Percentiles rank a stretch among this genome's conserved stretches.
These are phyloP conservation scores for Endothia cerciana DNA, from an alignment of 2,329 filamentous ascomycete species.

Conservation along the genomic window DNA sequence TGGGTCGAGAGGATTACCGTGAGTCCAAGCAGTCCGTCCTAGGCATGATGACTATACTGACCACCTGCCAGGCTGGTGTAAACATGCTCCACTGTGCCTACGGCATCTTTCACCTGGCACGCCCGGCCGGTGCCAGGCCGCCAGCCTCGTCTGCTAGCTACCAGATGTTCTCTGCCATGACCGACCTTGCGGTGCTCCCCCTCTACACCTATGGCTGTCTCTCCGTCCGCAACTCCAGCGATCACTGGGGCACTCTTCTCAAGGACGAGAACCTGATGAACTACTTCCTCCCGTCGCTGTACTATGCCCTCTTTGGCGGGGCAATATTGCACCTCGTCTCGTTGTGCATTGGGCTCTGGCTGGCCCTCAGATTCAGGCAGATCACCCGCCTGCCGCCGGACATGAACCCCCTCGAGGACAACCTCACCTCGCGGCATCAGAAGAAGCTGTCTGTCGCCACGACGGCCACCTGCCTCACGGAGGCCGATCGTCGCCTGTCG, in stretches of 20 bases:
- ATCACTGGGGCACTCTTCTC: slow-evolving; percentile 71
- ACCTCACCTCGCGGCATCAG: slow-evolving; percentile 77
- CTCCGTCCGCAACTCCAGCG: slow-evolving; percentile 48
- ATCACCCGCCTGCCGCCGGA: slow-evolving; percentile 85
- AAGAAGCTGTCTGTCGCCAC: slow-evolving; percentile 66
- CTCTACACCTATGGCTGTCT: slow-evolving; percentile 61
- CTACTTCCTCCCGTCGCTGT: slow-evolving; percentile 67
- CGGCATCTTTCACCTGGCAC: slow-evolving; percentile 77
- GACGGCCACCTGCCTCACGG: slow-evolving; percentile 43
- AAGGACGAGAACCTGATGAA: slow-evolving; percentile 57
- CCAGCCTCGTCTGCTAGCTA: slow-evolving; percentile 85
- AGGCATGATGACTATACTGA: slow-evolving; percentile 30
- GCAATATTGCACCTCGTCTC: slow-evolving; percentile 73
- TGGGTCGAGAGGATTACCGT: slow-evolving; percentile 82
- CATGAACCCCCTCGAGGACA: slow-evolving; percentile 90
- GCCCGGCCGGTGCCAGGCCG: slow-evolving; percentile 70
- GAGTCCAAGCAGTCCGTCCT: slow-evolving; percentile 42
- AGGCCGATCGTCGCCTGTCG: slow-evolving; percentile 65
- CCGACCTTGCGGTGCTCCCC: slow-evolving; percentile 64
- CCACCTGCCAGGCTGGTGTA: slow-evolving; percentile 67
- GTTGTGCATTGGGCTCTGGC: slow-evolving; percentile 71
- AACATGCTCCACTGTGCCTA: slow-evolving; percentile 75
- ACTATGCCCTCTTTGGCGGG: slow-evolving; percentile 67
- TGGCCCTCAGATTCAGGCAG: slow-evolving; percentile 78
- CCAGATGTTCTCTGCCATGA: slow-evolving; percentile 78